phyloP scores from a whole-genome alignment of 2,329 filamentous ascomycete species.

The Grosmannia penicillata region DNA sequence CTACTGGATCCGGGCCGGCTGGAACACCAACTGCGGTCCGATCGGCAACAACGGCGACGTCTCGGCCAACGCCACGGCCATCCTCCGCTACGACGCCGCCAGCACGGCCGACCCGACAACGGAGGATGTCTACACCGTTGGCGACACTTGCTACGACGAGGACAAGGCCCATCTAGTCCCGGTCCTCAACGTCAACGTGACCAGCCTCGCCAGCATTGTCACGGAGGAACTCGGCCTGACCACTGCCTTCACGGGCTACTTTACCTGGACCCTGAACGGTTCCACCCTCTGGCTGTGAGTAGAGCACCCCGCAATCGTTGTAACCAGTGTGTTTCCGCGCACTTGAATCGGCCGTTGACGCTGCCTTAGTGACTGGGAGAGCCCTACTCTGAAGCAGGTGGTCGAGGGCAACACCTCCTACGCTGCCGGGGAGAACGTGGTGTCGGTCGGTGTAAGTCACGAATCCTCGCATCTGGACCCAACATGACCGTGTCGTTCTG shows the following conservation, averaged over 20 bases:
- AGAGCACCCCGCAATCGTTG: constrained; percentile 10
- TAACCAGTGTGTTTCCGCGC: too few relatives aligned
- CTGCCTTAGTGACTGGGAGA: constrained; percentile 14
- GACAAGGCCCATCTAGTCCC: constrained; percentile 12
- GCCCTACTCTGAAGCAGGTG: constrained; percentile 8
- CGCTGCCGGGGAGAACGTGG: too few relatives aligned
- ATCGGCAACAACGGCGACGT: constrained; percentile 4
- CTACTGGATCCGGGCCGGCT: constrained; percentile 6
- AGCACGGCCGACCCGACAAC: constrained; percentile 7
- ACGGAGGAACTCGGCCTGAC: constrained; percentile 2
- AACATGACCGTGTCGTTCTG: too few relatives aligned
- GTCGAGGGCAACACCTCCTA: constrained; percentile 6
- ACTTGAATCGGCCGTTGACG: too few relatives aligned
- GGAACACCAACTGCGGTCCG: constrained; percentile 5
- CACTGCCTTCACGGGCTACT: constrained; percentile 3
- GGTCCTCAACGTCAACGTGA: constrained; percentile 11
- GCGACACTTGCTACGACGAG: constrained; percentile 13
- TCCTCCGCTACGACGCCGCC: constrained; percentile 8
- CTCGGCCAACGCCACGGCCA: constrained; percentile 5
- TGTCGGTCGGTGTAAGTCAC: too few relatives aligned
- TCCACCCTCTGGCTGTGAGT: constrained; percentile 14
- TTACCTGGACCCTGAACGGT: constrained; percentile 4
- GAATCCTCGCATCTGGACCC: too few relatives aligned
- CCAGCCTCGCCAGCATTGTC: constrained; percentile 11
- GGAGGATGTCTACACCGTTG: not conserved